phyloP scores from a whole-genome alignment of 257 asterid genomes.

The Scutellaria baicalensis region DNA sequence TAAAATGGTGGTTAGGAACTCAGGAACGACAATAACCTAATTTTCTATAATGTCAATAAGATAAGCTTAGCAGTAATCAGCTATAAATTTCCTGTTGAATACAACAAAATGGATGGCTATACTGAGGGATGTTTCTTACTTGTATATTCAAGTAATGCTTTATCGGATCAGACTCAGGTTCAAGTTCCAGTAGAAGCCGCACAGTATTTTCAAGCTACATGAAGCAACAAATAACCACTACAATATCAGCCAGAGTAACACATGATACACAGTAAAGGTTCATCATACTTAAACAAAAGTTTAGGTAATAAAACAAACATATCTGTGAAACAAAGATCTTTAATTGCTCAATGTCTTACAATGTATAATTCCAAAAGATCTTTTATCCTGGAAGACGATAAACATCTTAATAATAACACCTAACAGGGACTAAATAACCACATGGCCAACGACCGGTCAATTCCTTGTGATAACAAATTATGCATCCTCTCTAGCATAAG shows the following conservation, averaged over 20 bases:
- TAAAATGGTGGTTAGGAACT: constrained; percentile 5
- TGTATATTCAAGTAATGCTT: constrained; percentile 87
- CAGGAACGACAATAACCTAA: not conserved
- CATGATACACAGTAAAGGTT: not conserved
- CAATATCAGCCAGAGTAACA: constrained; percentile 8
- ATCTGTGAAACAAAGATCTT: no score
- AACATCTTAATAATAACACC: not conserved
- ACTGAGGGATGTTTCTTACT: constrained; percentile 36
- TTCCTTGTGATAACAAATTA: not conserved
- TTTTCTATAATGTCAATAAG: not conserved
- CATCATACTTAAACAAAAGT: not conserved
- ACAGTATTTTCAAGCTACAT: constrained; percentile 93
- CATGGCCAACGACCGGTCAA: constrained; percentile 2
- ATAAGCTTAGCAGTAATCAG: constrained; percentile 5
- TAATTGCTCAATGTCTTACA: no score
- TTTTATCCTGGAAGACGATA: not conserved
- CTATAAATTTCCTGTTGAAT: constrained; percentile 1
- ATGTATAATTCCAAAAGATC: not conserved
- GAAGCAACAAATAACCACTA: constrained; percentile 28
- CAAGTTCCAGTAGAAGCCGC: constrained; percentile 93
- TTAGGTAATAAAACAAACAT: not conserved
- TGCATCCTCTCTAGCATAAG: constrained; percentile 8
- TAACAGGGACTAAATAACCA: not conserved
- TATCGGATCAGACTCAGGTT: constrained; percentile 95
- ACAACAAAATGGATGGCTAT: not conserved